Evolutionary conservation across 306 rosid species (phyloP), one percentile per base, ranked within the genome.

Genomic region (Fagus sylvatica): DNA sequence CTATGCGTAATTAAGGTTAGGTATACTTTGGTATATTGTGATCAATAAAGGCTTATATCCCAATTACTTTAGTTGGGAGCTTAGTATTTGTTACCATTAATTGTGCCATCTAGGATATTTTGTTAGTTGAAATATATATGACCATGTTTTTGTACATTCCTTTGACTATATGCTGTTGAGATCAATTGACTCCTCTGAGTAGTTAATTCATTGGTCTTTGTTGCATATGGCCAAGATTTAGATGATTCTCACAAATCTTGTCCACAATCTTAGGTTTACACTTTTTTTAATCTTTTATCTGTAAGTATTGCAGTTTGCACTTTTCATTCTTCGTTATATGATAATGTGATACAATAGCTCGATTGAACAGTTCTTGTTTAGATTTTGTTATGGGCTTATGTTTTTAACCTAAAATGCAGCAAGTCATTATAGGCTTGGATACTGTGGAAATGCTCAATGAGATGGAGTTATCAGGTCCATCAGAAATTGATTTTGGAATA

Each of bases 391-490:
- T 60, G 79, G 28, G 67, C 70, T 85, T 76, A 62, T 78, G 43
- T 70, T 67, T 71, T 71, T 28, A 46, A 64, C 74, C 17, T 73
- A 48, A 78, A 59, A 74, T 83, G 91, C 92, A 95, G 99, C 99
- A 95, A 95, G 93, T 90, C 65, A 89, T 95, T 87, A 87, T 95
- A 77, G 99, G 99, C 75, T 78, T 95, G 79, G 95, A 92, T 82
- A 76, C 99, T 71, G 86, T 71, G 91, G 97, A 91, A 84, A 92
- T 95, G 96, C 82, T 95, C 70, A 75, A 65, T 5, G 99, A 91
- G 74, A 85, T 95, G 96, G 97, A 90, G 71, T 82, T 91, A 68
- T 85, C 93, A 67, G 92, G 90, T 82, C 91, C 92, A 75, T 74
- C 96, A 36, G 99, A 91, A 87, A 86, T 93, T 76, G 96, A 91